A percentile compares a stretch with the other conserved stretches of the same genome.
These are phyloP conservation scores for Cupressus sempervirens DNA, from an alignment of 75 land plant species.

Conservation along the genomic window DNA sequence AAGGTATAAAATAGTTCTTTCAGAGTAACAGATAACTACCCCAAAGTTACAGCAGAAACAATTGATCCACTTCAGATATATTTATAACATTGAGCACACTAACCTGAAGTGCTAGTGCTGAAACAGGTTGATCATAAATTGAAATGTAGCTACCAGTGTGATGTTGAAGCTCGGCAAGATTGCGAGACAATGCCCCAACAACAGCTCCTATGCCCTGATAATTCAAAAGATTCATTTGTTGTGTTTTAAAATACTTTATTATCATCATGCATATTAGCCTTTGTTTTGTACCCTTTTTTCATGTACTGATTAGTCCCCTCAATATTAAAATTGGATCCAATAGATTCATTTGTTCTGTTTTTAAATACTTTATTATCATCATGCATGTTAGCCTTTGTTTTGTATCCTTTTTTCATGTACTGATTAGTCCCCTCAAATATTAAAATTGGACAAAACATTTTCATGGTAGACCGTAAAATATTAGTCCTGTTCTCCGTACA, in stretches of 20 bases:
- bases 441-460: not conserved
- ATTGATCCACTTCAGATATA: not conserved
- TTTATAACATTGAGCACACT: slow-evolving; percentile 1
- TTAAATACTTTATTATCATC: not conserved
- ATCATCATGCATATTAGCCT: not conserved
- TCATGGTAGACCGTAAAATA: not conserved
- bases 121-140: slow-evolving; percentile 52
- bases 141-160: slow-evolving; percentile 46
- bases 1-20: not conserved
- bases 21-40: not conserved
- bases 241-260: not conserved
- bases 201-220: slow-evolving; percentile 79
- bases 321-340: not conserved
- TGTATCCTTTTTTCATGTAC: not conserved
- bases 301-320: not conserved
- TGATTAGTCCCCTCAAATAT: not conserved
- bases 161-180: slow-evolving; percentile 61
- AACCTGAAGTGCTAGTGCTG: slow-evolving; percentile 30
- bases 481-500: not conserved
- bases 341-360: no score
- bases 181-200: slow-evolving; percentile 76
- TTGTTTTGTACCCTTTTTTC: not conserved
- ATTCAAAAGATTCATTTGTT: not conserved
- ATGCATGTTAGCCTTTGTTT: not conserved
- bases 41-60: not conserved